phyloP scores from a whole-genome alignment of 371 early-diverging fungal genomes.

The Apophysomyces ossiformis region DNA sequence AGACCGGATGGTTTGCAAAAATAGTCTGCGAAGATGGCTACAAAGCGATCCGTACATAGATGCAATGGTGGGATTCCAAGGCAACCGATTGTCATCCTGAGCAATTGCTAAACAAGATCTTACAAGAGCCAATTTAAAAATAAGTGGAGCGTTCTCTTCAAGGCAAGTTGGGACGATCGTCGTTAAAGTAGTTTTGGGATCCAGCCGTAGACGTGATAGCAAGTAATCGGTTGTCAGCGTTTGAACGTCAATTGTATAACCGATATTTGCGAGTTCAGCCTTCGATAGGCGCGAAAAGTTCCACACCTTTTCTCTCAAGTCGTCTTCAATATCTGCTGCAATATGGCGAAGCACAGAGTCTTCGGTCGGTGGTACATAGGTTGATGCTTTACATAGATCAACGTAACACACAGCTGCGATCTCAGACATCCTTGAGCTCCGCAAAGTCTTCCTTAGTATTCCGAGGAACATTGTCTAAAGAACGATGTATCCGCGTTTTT shows the following conservation, averaged over 20 bases:
- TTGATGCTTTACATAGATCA: conserved; percentile 74
- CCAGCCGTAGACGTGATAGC: conserved; percentile 67
- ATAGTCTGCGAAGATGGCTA: conserved; percentile 65
- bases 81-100: conserved; percentile 62
- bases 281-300: conserved; percentile 5
- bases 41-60: conserved; percentile 69
- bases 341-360: conserved; percentile 65
- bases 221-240: conserved; percentile 70
- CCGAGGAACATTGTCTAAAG: conserved; percentile 66
- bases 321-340: conserved; percentile 71
- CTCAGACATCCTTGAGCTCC: conserved; percentile 59
- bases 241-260: conserved; percentile 19
- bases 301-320: conserved; percentile 69
- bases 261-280: not conserved
- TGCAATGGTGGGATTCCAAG: conserved; percentile 74
- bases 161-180: conserved; percentile 66
- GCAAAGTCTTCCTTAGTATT: conserved; percentile 63
- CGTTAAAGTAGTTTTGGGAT: conserved; percentile 63
- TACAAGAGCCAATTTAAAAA: conserved; percentile 73
- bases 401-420: conserved; percentile 74
- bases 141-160: conserved; percentile 60
- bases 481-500: not conserved
- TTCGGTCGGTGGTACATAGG: conserved; percentile 66
- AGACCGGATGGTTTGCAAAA: conserved; percentile 35
- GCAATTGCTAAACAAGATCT: conserved; percentile 72